phyloP scores from a whole-genome alignment of 2,329 filamentous ascomycete genomes.

The Epichloe sp. region DNA sequence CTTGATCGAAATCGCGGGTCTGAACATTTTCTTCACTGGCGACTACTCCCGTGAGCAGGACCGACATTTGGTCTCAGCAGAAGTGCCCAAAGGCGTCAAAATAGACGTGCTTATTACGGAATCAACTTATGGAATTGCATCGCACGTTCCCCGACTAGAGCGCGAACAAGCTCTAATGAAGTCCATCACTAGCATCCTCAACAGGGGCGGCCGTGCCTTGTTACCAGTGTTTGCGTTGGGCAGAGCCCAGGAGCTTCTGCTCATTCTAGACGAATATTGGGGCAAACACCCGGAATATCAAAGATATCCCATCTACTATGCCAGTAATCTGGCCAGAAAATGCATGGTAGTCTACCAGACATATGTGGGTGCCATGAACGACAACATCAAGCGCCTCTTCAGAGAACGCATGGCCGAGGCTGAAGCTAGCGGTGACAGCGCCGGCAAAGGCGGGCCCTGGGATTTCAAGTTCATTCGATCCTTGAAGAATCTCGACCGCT shows the following conservation, averaged over 20 bases:
- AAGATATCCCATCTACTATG: slow-evolving; percentile 92
- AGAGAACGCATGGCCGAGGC: slow-evolving; percentile 83
- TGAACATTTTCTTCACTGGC: slow-evolving; percentile 95
- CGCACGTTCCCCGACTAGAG: slow-evolving; percentile 80
- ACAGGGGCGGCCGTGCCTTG: slow-evolving; percentile 80
- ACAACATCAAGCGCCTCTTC: slow-evolving; percentile 96
- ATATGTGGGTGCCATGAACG: slow-evolving; percentile 97
- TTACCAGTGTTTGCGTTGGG: slow-evolving; percentile 95
- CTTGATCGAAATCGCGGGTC: slow-evolving; percentile 86
- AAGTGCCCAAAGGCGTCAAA: slow-evolving; percentile 78
- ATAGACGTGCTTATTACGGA: slow-evolving; percentile 96
- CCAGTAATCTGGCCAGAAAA: slow-evolving; percentile 83
- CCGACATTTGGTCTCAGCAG: slow-evolving; percentile 84
- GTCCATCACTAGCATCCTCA: slow-evolving; percentile 79
- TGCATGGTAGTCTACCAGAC: slow-evolving; percentile 99
- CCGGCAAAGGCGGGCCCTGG: slow-evolving; percentile 77
- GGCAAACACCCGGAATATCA: slow-evolving; percentile 76
- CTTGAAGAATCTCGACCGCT: slow-evolving; percentile 83
- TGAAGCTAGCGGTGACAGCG: slow-evolving; percentile 62
- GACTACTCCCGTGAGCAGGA: slow-evolving; percentile 96
- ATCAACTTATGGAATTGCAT: slow-evolving; percentile 92
- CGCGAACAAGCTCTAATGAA: slow-evolving; percentile 92
- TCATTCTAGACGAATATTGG: slow-evolving; percentile 98
- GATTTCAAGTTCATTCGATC: slow-evolving; percentile 92
- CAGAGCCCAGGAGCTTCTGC: slow-evolving; percentile 79